Evolutionary conservation across 345 rosid species (phyloP).

Genomic region (Pistacia atlantica): DNA sequence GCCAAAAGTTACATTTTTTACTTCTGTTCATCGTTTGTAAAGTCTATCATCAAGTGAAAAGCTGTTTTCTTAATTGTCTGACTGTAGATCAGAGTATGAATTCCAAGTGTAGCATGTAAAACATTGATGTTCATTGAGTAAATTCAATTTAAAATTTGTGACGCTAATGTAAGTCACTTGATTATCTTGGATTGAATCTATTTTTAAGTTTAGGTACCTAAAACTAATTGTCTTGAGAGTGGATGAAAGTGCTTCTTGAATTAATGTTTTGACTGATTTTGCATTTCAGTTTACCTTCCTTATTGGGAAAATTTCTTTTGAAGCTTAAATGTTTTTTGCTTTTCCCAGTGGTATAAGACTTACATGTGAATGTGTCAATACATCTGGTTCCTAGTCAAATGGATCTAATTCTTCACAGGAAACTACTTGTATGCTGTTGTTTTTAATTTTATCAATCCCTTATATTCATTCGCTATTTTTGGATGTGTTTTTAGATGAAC

Average conservation of each 20-base stretch:
- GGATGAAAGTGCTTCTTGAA: not conserved
- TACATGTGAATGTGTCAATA: not conserved
- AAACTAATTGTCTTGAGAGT: not conserved
- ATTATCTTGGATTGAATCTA: not conserved
- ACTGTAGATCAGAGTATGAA: too few species aligned
- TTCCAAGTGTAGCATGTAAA: too few species aligned
- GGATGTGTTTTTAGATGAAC: constrained; percentile 51
- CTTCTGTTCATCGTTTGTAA: too few species aligned
- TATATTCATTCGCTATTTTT: constrained; percentile 18
- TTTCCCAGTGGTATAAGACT: not conserved
- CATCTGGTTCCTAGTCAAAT: not conserved
- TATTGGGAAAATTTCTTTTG: not conserved
- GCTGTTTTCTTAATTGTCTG: too few species aligned
- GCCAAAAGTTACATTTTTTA: too few species aligned
- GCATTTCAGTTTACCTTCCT: not conserved
- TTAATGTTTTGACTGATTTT: not conserved
- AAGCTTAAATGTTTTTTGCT: not conserved
- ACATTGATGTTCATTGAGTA: too few species aligned
- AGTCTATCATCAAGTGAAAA: too few species aligned
- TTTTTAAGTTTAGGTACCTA: not conserved
- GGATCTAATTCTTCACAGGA: not conserved
- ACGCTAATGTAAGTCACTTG: too few species aligned
- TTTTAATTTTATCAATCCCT: not conserved
- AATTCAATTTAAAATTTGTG: too few species aligned
- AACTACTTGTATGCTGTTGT: not conserved